Conservation (phyloP, 2,329 filamentous ascomycete species). For the Pestalotiopsis sp. region DNA sequence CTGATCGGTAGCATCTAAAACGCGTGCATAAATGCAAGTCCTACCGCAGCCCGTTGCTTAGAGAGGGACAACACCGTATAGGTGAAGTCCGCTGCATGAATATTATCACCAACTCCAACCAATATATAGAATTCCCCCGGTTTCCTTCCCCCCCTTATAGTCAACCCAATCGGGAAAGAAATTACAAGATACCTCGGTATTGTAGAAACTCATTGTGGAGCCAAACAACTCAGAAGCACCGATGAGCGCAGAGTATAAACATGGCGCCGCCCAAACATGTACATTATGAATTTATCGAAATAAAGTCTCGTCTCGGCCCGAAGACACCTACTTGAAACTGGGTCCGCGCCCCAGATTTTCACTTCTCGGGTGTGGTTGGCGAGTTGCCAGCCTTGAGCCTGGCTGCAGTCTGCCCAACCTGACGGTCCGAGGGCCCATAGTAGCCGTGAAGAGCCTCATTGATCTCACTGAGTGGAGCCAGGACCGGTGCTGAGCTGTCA, state of each 20-base stretch:
- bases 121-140: background rate
- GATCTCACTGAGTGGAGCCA: constrained; percentile 43
- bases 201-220: background rate
- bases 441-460: constrained; percentile 47
- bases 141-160: background rate
- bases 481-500: constrained; percentile 22
- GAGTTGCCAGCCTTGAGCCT: constrained; percentile 17
- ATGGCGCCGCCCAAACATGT: background rate
- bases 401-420: constrained; percentile 44
- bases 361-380: constrained; percentile 3
- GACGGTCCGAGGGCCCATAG: constrained; percentile 43
- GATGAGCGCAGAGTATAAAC: background rate
- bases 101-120: background rate
- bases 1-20: too few relatives aligned
- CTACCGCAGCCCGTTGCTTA: too few relatives aligned
- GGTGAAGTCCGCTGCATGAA: background rate
- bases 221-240: background rate
- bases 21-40: too few relatives aligned
- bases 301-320: too few relatives aligned
- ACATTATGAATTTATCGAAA: background rate
- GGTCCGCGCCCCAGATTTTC: background rate
- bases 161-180: background rate
- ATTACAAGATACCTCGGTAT: background rate
- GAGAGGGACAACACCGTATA: background rate
- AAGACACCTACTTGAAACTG: too few relatives aligned